Evolutionary conservation across 2,329 filamentous ascomycete genomes (phyloP), one percentile per base, ranked within the genome.

Genomic region (Aureobasidium lini): DNA sequence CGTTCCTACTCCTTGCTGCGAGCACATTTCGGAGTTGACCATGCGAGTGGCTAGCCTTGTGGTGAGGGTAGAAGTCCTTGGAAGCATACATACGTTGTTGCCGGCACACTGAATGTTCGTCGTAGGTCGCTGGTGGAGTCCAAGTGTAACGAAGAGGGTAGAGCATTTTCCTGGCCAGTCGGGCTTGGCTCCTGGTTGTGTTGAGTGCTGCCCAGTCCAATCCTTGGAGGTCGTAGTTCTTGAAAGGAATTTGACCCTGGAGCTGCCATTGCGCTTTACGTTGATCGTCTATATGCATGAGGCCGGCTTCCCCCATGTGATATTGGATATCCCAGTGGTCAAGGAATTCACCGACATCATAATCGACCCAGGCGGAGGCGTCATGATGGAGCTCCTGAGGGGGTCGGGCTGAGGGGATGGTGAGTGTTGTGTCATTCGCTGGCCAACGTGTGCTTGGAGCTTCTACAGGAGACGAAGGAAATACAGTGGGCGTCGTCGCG

Each of bases 11-110:
- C 8, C 76, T 78, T 3, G 79, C 77, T 5, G 79, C 79, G 65
- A 85, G 73, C 8, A 83, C 69, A 63, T 84, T 83, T 13, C 82
- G 80, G 3, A 85, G 75, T 64, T 85, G 82, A 63, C 83, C 84
- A 66, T 85, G 82, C 32, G 78, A 75, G 48, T 80, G 76, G n/a
- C 73, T 75, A 4, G 79, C 76, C 57, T 73, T 76, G 62, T 79
- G 76, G 10, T 70, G 70, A 0, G 77, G 70, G 66, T 64, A 60
- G 64, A 70, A 74, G 58, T 58, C 60, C 8, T 63, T 62, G 57
- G 70, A 71, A 13, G 57, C 64, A 60, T 70, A 71, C 11, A 64
- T 62, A 28, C 40, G 59, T 52, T 67, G 63, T 11, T 52, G 46
- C 10, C 32, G 50, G n/a, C 40, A 56, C 29, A 37, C 6, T 8